These are phyloP conservation scores for Sclerotinia subarctica DNA, from an alignment of 2,329 filamentous ascomycete species.

Conservation along the genomic window DNA sequence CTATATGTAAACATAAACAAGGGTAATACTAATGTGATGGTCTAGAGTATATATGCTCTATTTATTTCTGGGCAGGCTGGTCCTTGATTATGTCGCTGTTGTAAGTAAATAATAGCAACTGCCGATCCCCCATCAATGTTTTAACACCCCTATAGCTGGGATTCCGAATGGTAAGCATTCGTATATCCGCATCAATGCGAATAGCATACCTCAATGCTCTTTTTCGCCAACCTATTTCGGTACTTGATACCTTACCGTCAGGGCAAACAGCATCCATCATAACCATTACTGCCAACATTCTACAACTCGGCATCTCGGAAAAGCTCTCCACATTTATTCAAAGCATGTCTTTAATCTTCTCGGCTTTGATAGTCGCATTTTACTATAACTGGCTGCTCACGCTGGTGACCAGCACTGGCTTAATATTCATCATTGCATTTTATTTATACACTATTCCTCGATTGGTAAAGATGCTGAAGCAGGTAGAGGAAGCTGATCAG, in stretches of 20 bases:
- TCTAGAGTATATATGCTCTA: conserved; percentile 55
- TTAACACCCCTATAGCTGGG: conserved; percentile 32
- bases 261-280: conserved; percentile 62
- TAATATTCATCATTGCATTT: conserved; percentile 53
- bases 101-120: conserved; percentile 37
- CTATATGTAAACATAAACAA: conserved; percentile 20
- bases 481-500: conserved; percentile 50
- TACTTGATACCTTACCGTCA: conserved; percentile 63
- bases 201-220: conserved; percentile 62
- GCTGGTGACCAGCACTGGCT: conserved; percentile 53
- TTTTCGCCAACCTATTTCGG: conserved; percentile 62
- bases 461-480: conserved; percentile 51
- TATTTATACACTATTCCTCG: conserved; percentile 53
- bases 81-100: conserved; percentile 53
- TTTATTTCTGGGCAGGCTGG: conserved; percentile 54
- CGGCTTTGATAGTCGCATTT: conserved; percentile 53
- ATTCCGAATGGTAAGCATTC: conserved; percentile 59
- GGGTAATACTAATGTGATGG: conserved; percentile 32
- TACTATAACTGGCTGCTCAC: conserved; percentile 56
- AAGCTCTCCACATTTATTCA: conserved; percentile 58
- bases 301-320: conserved; percentile 61
- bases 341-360: conserved; percentile 50
- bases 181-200: conserved; percentile 57
- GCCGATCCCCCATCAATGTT: neutral
- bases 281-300: conserved; percentile 60